Evolutionary conservation across 78 protist species (phyloP).

Genomic region (Dictyostelium purpureum): DNA sequence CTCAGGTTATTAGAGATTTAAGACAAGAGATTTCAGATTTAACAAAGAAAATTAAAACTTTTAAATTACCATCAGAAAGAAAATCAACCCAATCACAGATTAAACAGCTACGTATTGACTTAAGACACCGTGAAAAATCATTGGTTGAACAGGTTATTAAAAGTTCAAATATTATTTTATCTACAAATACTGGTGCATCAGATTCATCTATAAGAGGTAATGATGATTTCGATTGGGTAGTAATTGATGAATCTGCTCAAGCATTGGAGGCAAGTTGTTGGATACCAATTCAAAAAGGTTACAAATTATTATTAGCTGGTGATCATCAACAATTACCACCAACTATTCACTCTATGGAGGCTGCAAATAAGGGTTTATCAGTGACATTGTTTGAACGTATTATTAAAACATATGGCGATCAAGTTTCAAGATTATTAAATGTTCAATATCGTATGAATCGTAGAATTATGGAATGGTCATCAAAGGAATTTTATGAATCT

Average conservation of each 20-base stretch:
- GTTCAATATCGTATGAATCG: slow-evolving; percentile 94
- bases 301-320: slow-evolving; percentile 77
- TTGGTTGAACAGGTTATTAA: slow-evolving; percentile 47
- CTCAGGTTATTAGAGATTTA: slow-evolving; percentile 20
- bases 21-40: slow-evolving; percentile 11
- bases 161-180: slow-evolving; percentile 55
- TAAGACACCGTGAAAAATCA: slow-evolving; percentile 27
- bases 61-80: not conserved
- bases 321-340: slow-evolving; percentile 95
- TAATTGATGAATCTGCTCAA: slow-evolving; percentile 87
- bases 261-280: slow-evolving; percentile 91
- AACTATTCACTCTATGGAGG: slow-evolving; percentile 85
- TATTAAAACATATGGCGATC: slow-evolving; percentile 18
- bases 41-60: not conserved
- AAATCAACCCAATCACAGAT: not conserved
- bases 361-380: slow-evolving; percentile 64
- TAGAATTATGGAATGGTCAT: slow-evolving; percentile 83
- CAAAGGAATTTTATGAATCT: slow-evolving; percentile 80
- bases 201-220: slow-evolving; percentile 12
- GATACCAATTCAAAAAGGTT: slow-evolving; percentile 87
- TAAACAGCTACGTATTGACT: slow-evolving; percentile 18
- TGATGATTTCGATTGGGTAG: slow-evolving; percentile 64
- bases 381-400: slow-evolving; percentile 91
- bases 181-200: slow-evolving; percentile 71
- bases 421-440: slow-evolving; percentile 61